Percentiles rank a stretch among this genome's conserved stretches.
These are phyloP conservation scores for Yamadazyma atmosphaerica DNA, from an alignment of 1,139 yeast species.

Conservation along the genomic window DNA sequence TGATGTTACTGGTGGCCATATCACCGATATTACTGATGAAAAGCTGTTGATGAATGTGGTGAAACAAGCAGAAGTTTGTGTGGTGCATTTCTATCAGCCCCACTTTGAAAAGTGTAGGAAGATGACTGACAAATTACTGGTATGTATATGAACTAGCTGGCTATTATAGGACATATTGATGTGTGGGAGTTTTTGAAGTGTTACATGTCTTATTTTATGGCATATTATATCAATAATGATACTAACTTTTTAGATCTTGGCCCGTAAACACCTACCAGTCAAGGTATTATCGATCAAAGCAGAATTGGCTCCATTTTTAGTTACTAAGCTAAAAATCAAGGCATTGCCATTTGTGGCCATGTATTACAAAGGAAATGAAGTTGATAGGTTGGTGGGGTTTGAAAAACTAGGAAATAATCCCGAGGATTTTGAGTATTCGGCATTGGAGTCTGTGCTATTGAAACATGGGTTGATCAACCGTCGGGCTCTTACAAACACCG, in stretches of 20 bases:
- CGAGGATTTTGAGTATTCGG: slow-evolving; percentile 29
- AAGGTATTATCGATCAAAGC: slow-evolving; percentile 62
- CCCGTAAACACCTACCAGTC: slow-evolving; percentile 59
- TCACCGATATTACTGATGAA: slow-evolving; percentile 47
- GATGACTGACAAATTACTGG: slow-evolving; percentile 52
- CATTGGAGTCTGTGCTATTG: slow-evolving; percentile 48
- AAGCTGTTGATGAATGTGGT: slow-evolving; percentile 55
- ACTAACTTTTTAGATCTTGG: slow-evolving; percentile 17
- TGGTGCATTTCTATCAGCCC: slow-evolving; percentile 68
- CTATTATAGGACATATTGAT: slow-evolving; percentile 2
- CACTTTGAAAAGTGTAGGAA: slow-evolving; percentile 58
- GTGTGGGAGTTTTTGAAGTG: no score
- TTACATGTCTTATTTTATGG: no score
- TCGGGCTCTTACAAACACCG: slow-evolving; percentile 30
- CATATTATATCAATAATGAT: no score
- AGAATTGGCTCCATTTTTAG: slow-evolving; percentile 69
- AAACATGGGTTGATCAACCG: slow-evolving; percentile 31
- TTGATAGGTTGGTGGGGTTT: slow-evolving; percentile 64
- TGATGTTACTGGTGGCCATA: slow-evolving; percentile 41
- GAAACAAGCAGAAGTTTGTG: slow-evolving; percentile 39
- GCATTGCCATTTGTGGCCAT: slow-evolving; percentile 71
- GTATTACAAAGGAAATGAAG: slow-evolving; percentile 61
- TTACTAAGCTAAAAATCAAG: slow-evolving; percentile 57
- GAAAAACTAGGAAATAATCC: slow-evolving; percentile 51
- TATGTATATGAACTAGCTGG: slow-evolving; percentile 5